Evolutionary conservation across 129 eudicot genomes (phyloP), one percentile per base, ranked within the genome.

Genomic region (Erigeron canadensis): DNA sequence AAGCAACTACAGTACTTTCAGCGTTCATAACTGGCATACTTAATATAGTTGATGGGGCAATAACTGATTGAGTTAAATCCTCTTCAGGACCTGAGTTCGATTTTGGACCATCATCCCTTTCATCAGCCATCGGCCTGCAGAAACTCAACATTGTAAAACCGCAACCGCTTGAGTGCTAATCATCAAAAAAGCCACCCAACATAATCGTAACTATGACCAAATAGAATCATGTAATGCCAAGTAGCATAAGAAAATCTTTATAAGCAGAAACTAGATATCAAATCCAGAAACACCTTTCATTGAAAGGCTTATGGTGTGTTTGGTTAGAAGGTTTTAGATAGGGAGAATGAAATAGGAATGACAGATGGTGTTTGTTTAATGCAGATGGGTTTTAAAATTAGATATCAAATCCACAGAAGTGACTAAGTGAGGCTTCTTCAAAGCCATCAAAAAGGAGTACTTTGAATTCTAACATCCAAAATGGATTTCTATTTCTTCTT

Each of bases 51-150:
- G 65, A 45, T 17, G 69, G 82, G 2, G 41, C 37, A 16, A 42
- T 75, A 59, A 34, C 65, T 55, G 67, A 48, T 40, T 77, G 77
- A 67, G 22, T 47, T 17, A 12, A 42, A 64, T 55, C 82, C 59
- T 74, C 71, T 66, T 72, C 71, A 59, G 74, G 64, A 44, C 42
- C 67, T 53, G 58, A 54, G 56, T 51, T 70, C 34, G 69, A 58
- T 40, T 67, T 67, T 59, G 46, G 43, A 71, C 65, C 53, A 40
- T 63, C 71, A 18, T 15, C 80, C 68, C 71, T 70, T 56, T 70
- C 82, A 23, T 67, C 71, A 38, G 72, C 86, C 96, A 86, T 88
- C 65, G 34, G 64, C 81, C 81, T 77, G 72, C 22, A 42, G 18
- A 77, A 77, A 70, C 34, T 42, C 71, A 46, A 60, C 57, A 44